phyloP scores from a whole-genome alignment of 1,139 yeast genomes.

The Zygosaccharomyces sapae region DNA sequence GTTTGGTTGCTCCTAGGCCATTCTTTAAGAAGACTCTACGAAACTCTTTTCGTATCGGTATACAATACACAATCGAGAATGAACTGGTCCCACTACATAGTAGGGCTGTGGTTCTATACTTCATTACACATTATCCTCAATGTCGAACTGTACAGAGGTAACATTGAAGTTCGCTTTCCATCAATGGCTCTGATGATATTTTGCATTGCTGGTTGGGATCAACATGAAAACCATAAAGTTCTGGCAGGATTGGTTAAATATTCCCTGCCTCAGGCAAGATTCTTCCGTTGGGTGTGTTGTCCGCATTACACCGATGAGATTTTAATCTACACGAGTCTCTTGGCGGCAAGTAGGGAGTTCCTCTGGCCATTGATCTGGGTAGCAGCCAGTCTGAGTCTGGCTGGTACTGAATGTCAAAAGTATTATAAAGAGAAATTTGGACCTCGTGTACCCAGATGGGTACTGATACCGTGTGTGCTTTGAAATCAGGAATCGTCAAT shows the following conservation, averaged over 20 bases:
- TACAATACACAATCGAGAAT: constrained; percentile 53
- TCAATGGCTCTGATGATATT: constrained; percentile 36
- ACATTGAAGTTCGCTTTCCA: constrained; percentile 21
- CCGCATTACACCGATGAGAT: constrained; percentile 85
- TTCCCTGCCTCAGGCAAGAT: constrained; percentile 52
- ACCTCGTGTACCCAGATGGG: constrained; percentile 30
- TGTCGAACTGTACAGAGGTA: constrained; percentile 22
- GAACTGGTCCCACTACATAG: constrained; percentile 71
- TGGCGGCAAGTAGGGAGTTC: constrained; percentile 26
- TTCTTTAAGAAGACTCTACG: constrained; percentile 59
- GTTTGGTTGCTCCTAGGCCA: constrained; percentile 47
- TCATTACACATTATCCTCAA: constrained; percentile 38
- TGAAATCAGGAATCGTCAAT: constrained; percentile 14
- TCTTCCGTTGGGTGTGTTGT: constrained; percentile 54
- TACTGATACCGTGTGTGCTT: constrained; percentile 42
- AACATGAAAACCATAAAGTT: constrained; percentile 54
- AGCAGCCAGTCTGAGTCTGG: constrained; percentile 51
- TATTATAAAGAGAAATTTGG: constrained; percentile 45
- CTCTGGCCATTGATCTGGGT: constrained; percentile 52
- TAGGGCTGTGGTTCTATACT: constrained; percentile 66
- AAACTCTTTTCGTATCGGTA: constrained; percentile 51
- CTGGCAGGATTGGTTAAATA: constrained; percentile 64
- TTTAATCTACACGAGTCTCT: constrained; percentile 49
- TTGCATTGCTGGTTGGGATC: constrained; percentile 49
- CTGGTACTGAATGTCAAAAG: constrained; percentile 55